A percentile compares a stretch with the other conserved stretches of the same genome.
Conservation (phyloP, 257 asterid species). For the Mentha longifolia region DNA sequence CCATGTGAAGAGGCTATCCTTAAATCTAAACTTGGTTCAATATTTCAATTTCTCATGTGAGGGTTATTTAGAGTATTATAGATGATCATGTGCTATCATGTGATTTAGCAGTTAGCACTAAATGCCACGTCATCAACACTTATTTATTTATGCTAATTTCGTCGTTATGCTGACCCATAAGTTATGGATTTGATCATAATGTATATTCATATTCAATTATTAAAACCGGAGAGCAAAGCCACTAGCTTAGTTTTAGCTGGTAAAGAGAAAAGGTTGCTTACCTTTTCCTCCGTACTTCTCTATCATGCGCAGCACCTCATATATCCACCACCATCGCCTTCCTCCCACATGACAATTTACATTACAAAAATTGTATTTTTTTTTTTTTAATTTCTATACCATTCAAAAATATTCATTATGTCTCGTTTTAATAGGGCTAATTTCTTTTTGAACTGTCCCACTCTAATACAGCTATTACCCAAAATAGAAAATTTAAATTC, state of each 20-base stretch:
- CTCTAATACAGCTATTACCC: too few relatives aligned
- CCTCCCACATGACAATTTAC: too few relatives aligned
- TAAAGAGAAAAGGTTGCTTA: neutral
- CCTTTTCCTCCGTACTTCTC: neutral
- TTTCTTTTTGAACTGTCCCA: too few relatives aligned
- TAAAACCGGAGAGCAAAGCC: neutral
- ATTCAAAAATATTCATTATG: too few relatives aligned
- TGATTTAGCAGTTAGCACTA: slow-evolving; percentile 17
- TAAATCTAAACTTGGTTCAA: neutral
- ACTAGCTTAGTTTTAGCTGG: neutral
- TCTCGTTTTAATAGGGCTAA: too few relatives aligned
- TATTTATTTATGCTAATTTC: neutral
- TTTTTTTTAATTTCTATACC: too few relatives aligned
- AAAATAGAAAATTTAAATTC: too few relatives aligned
- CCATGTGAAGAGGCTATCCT: neutral
- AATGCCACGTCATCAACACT: slow-evolving; percentile 19
- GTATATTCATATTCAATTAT: slow-evolving; percentile 22
- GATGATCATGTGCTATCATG: slow-evolving; percentile 46
- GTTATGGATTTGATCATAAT: slow-evolving; percentile 15
- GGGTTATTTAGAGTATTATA: slow-evolving; percentile 17
- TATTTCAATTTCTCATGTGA: slow-evolving; percentile 35
- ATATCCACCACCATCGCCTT: too few relatives aligned
- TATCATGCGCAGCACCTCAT: too few relatives aligned
- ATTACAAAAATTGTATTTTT: too few relatives aligned
- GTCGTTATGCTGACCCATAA: slow-evolving; percentile 9